Base-by-base conservation (phyloP, 768 basidiomycete genomes). In the Tulasnella sp. region DNA sequence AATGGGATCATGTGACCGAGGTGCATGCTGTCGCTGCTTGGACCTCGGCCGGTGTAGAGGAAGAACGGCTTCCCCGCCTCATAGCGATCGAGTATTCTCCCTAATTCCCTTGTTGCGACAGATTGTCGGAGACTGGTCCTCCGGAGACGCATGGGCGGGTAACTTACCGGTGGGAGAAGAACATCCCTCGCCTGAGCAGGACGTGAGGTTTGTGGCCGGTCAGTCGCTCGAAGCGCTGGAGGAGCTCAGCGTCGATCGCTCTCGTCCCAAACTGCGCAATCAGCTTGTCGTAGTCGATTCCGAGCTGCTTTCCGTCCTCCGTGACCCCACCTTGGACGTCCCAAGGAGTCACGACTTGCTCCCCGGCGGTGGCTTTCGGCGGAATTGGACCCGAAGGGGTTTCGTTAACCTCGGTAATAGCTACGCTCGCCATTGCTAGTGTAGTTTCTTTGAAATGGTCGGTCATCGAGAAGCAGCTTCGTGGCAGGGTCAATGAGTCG, bases 11-110 rank as follows among this genome's bases (percentile, higher is more conserved):
- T 93, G 85, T 99, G 98, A 24, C 98, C 98, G 75, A 99, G 88
- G 88, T 99, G 98, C 93, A 99, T 94, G 84, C 96, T 97, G 85
- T 95, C 95, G 84, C 95, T 97, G 82, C 94, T 96, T 28, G 98
- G 98, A 16, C 98, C 98, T 80, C 98, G 91, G 44, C 98, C 98
- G 0, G 98, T 99, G 86, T 99, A 99, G 82, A 99, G 87, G 88
- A 94, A 99, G 88, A 98, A 99, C 2, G 97, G 98, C 86, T 99
- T 98, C 22, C 95, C 93, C 84, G 97, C 93, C 86, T 99, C 97
- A 86, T 94, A 98, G 81, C 96, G 93, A 86, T 98, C 96, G 80
- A 99, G 88, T 78, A 99, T 98, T 83, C 91, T 91, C 87, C 96
- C 93, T 83, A 99, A 92, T 78, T 99, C 98, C 77, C 97, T 98